These are phyloP conservation scores for Petrea volubilis DNA, from an alignment of 257 asterid species.

Conservation along the genomic window DNA sequence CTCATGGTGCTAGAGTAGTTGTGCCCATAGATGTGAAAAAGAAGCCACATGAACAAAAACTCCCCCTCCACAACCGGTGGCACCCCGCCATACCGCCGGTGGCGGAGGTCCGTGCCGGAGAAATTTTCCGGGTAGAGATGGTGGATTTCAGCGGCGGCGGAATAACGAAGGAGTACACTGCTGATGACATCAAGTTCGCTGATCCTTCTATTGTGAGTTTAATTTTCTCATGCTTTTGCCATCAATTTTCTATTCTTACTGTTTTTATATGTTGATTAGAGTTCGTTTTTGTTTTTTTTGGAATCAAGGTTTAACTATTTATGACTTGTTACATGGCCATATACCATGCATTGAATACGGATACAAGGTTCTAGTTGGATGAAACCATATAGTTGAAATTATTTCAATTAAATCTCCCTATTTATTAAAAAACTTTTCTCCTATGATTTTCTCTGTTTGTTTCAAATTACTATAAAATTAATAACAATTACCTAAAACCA, in stretches of 20 bases:
- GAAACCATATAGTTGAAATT: too few species aligned
- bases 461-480: neutral
- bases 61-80: constrained; percentile 88
- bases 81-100: constrained; percentile 83
- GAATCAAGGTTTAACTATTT: too few species aligned
- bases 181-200: constrained; percentile 59
- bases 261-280: neutral
- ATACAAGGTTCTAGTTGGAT: too few species aligned
- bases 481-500: neutral
- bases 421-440: too few species aligned
- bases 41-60: constrained; percentile 67
- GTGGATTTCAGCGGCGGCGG: constrained; percentile 81
- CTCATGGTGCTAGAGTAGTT: constrained; percentile 48
- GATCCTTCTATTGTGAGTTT: constrained; percentile 64
- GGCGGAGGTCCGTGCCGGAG: constrained; percentile 59
- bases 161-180: constrained; percentile 60
- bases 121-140: constrained; percentile 86
- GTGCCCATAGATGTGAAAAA: constrained; percentile 71
- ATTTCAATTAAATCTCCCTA: too few species aligned
- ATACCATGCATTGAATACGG: too few species aligned
- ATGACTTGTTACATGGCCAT: too few species aligned
- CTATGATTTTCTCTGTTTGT: too few species aligned
- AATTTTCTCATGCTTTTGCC: neutral
- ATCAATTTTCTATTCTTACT: neutral
- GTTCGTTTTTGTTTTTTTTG: too few species aligned